Evolutionary conservation across 2,329 filamentous ascomycete genomes (phyloP).

Genomic region (Venturia carpophila): DNA sequence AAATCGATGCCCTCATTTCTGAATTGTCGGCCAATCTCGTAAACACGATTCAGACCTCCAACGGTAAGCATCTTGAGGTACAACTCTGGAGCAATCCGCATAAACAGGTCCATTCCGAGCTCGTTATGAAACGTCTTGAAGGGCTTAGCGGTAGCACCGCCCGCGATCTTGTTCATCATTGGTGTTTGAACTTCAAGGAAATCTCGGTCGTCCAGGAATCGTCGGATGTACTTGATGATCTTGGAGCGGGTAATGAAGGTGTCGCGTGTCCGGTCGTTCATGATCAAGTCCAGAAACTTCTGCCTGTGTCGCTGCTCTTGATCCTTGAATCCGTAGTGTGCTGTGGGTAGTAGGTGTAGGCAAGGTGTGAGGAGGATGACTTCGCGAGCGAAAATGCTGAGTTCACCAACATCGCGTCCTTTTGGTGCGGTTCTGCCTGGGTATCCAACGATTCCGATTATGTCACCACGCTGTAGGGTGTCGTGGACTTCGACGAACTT

Average conservation of each 20-base stretch:
- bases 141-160: conserved; percentile 89
- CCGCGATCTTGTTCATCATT: conserved; percentile 94
- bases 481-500: conserved; percentile 85
- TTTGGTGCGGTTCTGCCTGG: conserved; percentile 82
- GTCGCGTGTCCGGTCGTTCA: conserved; percentile 81
- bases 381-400: conserved; percentile 91
- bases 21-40: conserved; percentile 93
- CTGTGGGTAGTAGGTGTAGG: conserved; percentile 79
- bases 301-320: conserved; percentile 84
- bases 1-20: conserved; percentile 85
- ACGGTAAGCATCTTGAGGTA: conserved; percentile 96
- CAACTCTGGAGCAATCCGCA: conserved; percentile 90
- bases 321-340: conserved; percentile 93
- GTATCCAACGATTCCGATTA: conserved; percentile 80
- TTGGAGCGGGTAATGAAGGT: conserved; percentile 79
- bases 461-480: conserved; percentile 80
- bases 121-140: conserved; percentile 97
- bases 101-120: conserved; percentile 84
- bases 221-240: conserved; percentile 81
- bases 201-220: conserved; percentile 77
- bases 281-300: conserved; percentile 74
- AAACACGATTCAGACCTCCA: conserved; percentile 87
- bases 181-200: conserved; percentile 95
- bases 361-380: conserved; percentile 72
- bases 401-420: conserved; percentile 78